Evolutionary conservation across 345 rosid species (phyloP).

Genomic region (Eucalyptus erythrocorys): DNA sequence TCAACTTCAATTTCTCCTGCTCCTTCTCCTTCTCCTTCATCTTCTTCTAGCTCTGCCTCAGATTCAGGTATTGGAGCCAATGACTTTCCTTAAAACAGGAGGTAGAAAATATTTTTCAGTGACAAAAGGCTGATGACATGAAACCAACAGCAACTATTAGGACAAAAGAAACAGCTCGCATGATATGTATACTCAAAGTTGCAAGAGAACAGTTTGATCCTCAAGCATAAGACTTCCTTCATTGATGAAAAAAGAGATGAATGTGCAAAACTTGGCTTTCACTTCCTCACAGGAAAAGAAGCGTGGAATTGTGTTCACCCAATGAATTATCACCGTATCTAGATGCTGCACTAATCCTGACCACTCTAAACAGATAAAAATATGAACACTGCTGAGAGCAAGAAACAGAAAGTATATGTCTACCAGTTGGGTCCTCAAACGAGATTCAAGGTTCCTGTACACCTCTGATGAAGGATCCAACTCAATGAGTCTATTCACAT

Average conservation of each 20-base stretch:
- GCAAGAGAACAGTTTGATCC: not conserved
- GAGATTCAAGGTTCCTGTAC: slow-evolving; percentile 68
- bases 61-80: slow-evolving; percentile 94
- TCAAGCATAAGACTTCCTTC: not conserved
- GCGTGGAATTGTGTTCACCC: not conserved
- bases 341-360: not conserved
- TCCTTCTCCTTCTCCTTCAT: slow-evolving; percentile 22
- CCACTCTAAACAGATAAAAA: not conserved
- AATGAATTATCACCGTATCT: not conserved
- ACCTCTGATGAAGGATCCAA: slow-evolving; percentile 76
- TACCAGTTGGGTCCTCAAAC: slow-evolving; percentile 91
- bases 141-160: not conserved
- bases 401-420: not conserved
- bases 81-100: slow-evolving; percentile 70
- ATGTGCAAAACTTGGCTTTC: not conserved
- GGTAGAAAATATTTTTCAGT: slow-evolving; percentile 15
- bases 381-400: not conserved
- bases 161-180: not conserved
- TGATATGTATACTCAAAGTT: not conserved
- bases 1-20: slow-evolving; percentile 1
- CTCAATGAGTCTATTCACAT: slow-evolving; percentile 80
- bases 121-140: slow-evolving; percentile 1
- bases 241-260: not conserved
- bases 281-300: not conserved
- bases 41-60: slow-evolving; percentile 78